A percentile compares a stretch with the other conserved stretches of the same genome.
Evolutionary conservation across 805 yeast genomes (phyloP).

Genomic region (Geotrichum ghanense): DNA sequence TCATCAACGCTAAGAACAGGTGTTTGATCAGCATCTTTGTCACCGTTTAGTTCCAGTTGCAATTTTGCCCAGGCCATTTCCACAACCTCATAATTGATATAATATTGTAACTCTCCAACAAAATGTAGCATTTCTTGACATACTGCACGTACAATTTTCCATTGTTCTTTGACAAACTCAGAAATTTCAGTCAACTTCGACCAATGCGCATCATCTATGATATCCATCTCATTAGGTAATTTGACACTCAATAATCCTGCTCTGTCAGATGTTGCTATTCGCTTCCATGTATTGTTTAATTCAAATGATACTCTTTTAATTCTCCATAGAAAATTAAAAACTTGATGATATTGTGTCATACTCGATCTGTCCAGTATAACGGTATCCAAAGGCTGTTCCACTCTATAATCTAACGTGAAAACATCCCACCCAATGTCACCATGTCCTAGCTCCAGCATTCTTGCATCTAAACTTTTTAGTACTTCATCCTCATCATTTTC

Average conservation of each 20-base stretch:
- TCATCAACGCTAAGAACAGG: constrained; percentile 24
- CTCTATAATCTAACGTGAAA: constrained; percentile 68
- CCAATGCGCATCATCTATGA: not conserved
- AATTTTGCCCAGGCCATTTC: constrained; percentile 28
- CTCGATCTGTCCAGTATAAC: constrained; percentile 41
- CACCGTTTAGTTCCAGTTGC: constrained; percentile 15
- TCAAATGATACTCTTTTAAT: constrained; percentile 50
- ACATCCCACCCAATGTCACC: constrained; percentile 85
- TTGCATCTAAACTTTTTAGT: constrained; percentile 60
- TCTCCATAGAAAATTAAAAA: constrained; percentile 81
- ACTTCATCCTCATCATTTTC: constrained; percentile 28
- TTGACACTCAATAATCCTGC: constrained; percentile 8
- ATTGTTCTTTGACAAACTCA: constrained; percentile 9
- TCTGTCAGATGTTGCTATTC: constrained; percentile 20
- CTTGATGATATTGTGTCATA: constrained; percentile 48
- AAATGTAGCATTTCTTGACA: constrained; percentile 25
- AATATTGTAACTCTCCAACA: constrained; percentile 25
- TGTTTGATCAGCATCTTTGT: constrained; percentile 3
- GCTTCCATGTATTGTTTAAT: constrained; percentile 39
- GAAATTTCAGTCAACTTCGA: not conserved
- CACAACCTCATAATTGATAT: constrained; percentile 27
- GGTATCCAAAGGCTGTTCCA: constrained; percentile 39
- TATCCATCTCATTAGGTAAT: not conserved
- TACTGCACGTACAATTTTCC: constrained; percentile 18
- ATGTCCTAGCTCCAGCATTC: constrained; percentile 63